Evolutionary conservation across 2,329 filamentous ascomycete genomes (phyloP), one percentile per base, ranked within the genome.

Genomic region (Daldinia sp.): DNA sequence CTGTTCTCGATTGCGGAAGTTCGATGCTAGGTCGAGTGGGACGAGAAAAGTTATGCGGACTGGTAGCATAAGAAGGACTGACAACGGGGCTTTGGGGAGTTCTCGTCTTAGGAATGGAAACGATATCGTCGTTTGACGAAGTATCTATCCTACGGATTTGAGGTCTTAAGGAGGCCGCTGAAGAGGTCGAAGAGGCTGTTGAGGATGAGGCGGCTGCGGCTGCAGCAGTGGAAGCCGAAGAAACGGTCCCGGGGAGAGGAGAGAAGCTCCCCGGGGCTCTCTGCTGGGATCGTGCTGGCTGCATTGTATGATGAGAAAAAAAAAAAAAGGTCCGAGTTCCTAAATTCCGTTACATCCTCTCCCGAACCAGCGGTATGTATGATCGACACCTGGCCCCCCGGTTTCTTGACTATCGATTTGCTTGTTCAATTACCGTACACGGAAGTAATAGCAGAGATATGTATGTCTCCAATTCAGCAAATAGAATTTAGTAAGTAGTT

Each of bases 31-130:
- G 69, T 25, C 77, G 77, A 4, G 77, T 81, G 37, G 86, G 85
- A 13, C 86, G 82, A 21, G 85, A 87, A 77, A 86, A 88, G 79
- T 85, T 87, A 62, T 85, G 84, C 19, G 81, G 80, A 64, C 77
- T 83, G 60, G 78, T 79, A 58, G 79, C 70, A 74, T 83, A 82
- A 69, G 81, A 79, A 29, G 84, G 79, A 57, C 82, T 82, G 64
- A 81, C 72, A 43, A 72, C 73, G 55, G 74, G 72, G 63, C 69
- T 73, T 61, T 77, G 76, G 7, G 72, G 69, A 48, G 70, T 76
- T 58, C 83, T 80, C 23, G 79, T 74, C 75, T 83, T 87, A 71
- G 77, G 70, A 66, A 84, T 73, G 67, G 76, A 77, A 55, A 85
- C 77, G 32, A 80, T 65, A 62, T 83, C 81, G 56, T 84, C 82